Evolutionary conservation across 2,329 filamentous ascomycete species (phyloP).

Genomic region (Lachnellula suecica): DNA sequence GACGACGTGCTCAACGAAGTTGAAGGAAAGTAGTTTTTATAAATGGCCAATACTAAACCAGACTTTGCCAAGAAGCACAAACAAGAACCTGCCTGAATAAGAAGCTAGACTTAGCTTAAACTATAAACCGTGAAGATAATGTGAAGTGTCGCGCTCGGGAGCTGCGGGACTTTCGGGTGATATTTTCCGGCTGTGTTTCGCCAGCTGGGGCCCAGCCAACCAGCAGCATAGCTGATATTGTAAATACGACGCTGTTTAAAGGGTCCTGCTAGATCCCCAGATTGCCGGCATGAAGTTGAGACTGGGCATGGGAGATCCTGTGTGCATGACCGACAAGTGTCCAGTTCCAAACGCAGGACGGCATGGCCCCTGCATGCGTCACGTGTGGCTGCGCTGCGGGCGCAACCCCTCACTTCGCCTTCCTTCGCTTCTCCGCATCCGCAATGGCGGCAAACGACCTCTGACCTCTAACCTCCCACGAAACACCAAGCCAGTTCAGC

Average conservation of each 20-base stretch:
- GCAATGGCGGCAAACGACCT: neutral
- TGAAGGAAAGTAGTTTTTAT: too few relatives aligned
- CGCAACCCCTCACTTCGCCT: neutral
- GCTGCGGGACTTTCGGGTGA: neutral
- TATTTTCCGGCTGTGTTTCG: neutral
- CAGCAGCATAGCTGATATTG: neutral
- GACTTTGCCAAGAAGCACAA: too few relatives aligned
- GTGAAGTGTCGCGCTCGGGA: neutral
- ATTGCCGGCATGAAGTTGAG: neutral
- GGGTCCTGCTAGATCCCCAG: neutral
- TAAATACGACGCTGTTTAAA: neutral
- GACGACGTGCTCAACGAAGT: neutral
- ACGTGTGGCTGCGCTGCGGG: neutral
- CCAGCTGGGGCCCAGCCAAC: neutral
- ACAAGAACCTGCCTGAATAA: neutral
- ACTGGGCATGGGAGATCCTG: neutral
- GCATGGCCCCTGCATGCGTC: neutral
- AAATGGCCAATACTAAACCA: too few relatives aligned
- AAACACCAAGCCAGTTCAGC: neutral
- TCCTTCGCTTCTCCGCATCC: neutral
- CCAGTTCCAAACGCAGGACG: neutral
- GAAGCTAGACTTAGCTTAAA: neutral
- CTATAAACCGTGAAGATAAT: neutral
- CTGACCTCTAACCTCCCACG: neutral
- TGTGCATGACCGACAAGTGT: neutral